Evolutionary conservation across 1,284 basidiomycete genomes (phyloP).

Genomic region (Fomitopsis pinicola): DNA sequence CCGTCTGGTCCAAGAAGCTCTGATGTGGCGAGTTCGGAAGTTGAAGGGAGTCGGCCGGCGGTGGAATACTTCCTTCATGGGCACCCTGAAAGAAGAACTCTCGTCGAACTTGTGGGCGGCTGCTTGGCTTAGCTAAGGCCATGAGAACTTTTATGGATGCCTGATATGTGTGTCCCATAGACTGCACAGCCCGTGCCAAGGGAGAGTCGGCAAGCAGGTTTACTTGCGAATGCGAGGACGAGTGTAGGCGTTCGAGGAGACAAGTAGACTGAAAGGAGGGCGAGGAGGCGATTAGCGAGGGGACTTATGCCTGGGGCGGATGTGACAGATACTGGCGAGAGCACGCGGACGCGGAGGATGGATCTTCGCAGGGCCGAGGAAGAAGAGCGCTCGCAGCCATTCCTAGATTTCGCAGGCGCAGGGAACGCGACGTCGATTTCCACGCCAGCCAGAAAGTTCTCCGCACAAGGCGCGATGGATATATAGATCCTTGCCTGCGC

Average conservation of each 20-base stretch:
- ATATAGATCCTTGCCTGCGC: slow-evolving; percentile 6
- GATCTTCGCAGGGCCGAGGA: neutral
- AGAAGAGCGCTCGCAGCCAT: neutral
- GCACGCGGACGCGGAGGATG: neutral
- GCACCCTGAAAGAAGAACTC: neutral
- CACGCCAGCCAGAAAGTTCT: neutral
- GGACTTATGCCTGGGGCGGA: no score
- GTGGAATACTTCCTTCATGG: neutral
- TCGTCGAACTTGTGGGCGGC: neutral
- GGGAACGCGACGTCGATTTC: slow-evolving; percentile 11
- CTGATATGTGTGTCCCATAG: no score
- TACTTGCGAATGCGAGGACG: neutral
- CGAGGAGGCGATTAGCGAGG: neutral
- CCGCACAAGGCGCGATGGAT: neutral
- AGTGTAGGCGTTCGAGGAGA: neutral
- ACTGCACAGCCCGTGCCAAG: neutral
- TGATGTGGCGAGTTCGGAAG: neutral
- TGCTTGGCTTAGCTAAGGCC: slow-evolving; percentile 1
- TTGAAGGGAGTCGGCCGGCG: neutral
- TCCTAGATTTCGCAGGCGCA: slow-evolving; percentile 11
- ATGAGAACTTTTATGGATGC: neutral
- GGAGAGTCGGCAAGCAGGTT: neutral
- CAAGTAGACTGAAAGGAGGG: neutral
- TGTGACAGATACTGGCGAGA: neutral
- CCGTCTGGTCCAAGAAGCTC: neutral